Evolutionary conservation across 345 rosid genomes (phyloP).

Genomic region (Sapria himalayana): DNA sequence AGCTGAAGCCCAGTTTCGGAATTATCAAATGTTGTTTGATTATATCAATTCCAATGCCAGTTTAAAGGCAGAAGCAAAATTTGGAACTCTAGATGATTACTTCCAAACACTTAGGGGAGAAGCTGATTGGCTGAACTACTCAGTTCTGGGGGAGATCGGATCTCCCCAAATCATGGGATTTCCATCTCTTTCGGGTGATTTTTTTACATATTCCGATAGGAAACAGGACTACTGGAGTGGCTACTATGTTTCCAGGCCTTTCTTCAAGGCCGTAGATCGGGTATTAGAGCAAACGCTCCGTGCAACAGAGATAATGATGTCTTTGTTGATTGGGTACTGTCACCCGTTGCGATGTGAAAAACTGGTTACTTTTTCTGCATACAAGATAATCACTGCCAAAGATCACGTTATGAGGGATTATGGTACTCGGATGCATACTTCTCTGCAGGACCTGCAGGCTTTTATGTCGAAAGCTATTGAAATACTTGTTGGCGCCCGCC

Average conservation of each 20-base stretch:
- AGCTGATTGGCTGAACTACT: slow-evolving; percentile 66
- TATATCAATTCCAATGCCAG: slow-evolving; percentile 75
- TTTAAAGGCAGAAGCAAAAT: slow-evolving; percentile 64
- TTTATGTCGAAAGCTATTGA: slow-evolving; percentile 96
- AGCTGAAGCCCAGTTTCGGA: slow-evolving; percentile 88
- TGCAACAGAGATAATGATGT: slow-evolving; percentile 75
- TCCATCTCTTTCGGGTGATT: slow-evolving; percentile 93
- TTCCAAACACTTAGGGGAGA: slow-evolving; percentile 59
- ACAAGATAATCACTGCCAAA: slow-evolving; percentile 77
- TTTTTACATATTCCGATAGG: slow-evolving; percentile 90
- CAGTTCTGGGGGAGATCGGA: slow-evolving; percentile 65
- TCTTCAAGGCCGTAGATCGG: slow-evolving; percentile 95
- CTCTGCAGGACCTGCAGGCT: slow-evolving; percentile 69
- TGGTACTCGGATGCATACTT: slow-evolving; percentile 80
- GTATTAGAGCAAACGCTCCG: slow-evolving; percentile 82
- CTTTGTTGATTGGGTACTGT: slow-evolving; percentile 73
- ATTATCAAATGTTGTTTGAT: slow-evolving; percentile 79
- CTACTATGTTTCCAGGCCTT: slow-evolving; percentile 92
- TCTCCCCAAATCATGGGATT: slow-evolving; percentile 63
- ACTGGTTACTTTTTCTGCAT: slow-evolving; percentile 44
- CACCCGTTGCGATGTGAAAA: slow-evolving; percentile 75
- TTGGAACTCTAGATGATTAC: slow-evolving; percentile 89
- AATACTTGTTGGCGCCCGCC: slow-evolving; percentile 59
- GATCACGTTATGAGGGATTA: slow-evolving; percentile 90
- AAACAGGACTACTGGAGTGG: slow-evolving; percentile 98